Base-by-base conservation (phyloP, 495 filamentous ascomycete species). In the Neurospora sp. region DNA sequence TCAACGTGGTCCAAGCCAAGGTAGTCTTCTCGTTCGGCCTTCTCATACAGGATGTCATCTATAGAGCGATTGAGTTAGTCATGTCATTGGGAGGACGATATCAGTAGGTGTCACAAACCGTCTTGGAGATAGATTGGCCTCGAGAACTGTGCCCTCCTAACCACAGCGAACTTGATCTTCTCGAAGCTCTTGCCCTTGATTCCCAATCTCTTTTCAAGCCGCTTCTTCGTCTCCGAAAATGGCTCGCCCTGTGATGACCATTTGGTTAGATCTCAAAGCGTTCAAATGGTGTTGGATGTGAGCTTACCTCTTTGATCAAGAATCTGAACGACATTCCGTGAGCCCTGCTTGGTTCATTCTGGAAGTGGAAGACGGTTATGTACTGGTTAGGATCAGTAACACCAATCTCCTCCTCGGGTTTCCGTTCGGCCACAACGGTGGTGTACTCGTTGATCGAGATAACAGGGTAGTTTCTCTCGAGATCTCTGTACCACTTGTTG, bases 161-260 rank as follows among this genome's bases (percentile, higher is more conserved):
- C 87, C 62, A 97, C 83, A 6, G 94, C 93, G 85, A 99, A 98
- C 82, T 95, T 97, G 80, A 98, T 94, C 86, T 98, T 99, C 82
- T 99, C 96, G 75, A 98, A 96, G 72, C 93, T 93, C 85, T 98
- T 98, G 75, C 96, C 96, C 84, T 97, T 98, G 80, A 99, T 90
- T 14, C 94, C 94, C 3, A 93, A 97, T 70, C 96, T 88, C 79
- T 93, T 93, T 77, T 93, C 93, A 4, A 99, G 86, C 31, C 96
- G 90, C 78, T 95, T 91, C 84, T 94, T 97, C 70, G 96, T 98
- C 39, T 98, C 92, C 46, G 90, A 89, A 84, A 98, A 99, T 42
- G 86, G 82, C 79, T 99, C 96, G 41, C 91, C 93, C 91, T 96
- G 74, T 27, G 80, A 69, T 18, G 69, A 8, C 5, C 41, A 69